These are phyloP conservation scores for Phaseolus lunatus DNA, from an alignment of 306 rosid species.

Conservation along the genomic window DNA sequence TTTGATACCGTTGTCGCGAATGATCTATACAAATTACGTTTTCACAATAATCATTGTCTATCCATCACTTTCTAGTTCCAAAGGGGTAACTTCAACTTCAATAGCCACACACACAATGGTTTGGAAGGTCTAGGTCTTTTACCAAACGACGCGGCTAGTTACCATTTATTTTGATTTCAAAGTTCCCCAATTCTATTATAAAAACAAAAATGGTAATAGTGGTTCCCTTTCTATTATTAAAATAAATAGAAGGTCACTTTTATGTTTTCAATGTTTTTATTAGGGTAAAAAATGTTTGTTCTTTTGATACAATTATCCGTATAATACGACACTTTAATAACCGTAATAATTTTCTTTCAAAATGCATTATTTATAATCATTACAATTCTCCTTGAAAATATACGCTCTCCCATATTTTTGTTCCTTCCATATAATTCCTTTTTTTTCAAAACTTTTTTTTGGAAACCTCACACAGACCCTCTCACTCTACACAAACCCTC, in stretches of 20 bases:
- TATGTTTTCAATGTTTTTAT: background rate
- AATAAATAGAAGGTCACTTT: background rate
- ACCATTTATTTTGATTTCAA: constrained; percentile 12
- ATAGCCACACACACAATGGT: background rate
- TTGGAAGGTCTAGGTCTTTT: background rate
- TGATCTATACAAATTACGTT: background rate
- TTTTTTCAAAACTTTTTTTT: no score
- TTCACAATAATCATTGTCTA: background rate
- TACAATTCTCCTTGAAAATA: no score
- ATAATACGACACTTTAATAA: no score
- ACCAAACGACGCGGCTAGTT: constrained; percentile 1
- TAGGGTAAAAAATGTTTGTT: background rate
- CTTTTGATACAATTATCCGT: no score
- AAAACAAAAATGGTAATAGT: background rate
- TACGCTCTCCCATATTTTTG: no score
- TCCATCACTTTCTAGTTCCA: background rate
- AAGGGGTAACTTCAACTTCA: background rate
- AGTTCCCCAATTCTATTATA: background rate
- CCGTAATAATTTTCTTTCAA: no score
- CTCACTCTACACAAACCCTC: no score
- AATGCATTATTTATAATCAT: no score
- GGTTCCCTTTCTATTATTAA: background rate
- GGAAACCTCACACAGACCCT: no score
- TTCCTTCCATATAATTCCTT: no score
- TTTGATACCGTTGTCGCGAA: background rate